These are phyloP conservation scores for Amanita molliuscula DNA, from an alignment of 768 basidiomycete species.

Conservation along the genomic window DNA sequence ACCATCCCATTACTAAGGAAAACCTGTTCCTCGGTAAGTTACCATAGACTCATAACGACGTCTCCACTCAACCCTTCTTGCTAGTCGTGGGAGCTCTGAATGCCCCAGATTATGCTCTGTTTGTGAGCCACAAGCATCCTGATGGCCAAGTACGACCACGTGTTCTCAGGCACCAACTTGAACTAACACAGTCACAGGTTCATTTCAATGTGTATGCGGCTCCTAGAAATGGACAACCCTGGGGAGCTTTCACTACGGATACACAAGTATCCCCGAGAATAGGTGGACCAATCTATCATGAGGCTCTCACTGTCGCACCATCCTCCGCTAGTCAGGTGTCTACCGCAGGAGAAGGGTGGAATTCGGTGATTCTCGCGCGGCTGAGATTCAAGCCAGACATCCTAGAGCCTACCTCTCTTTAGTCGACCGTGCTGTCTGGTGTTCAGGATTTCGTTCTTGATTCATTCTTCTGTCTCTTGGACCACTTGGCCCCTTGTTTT, in stretches of 20 bases:
- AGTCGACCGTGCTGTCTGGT: neutral
- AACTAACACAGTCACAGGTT: constrained; percentile 14
- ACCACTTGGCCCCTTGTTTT: neutral
- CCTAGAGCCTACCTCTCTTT: constrained; percentile 31
- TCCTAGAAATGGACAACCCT: constrained; percentile 32
- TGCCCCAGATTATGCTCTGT: constrained; percentile 59
- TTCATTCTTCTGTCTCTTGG: constrained; percentile 8
- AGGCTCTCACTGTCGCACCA: constrained; percentile 14
- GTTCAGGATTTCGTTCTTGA: constrained; percentile 2
- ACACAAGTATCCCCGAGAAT: constrained; percentile 19
- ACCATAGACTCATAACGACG: neutral
- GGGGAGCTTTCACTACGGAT: constrained; percentile 47
- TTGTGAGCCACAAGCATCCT: constrained; percentile 64
- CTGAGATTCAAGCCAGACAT: constrained; percentile 40
- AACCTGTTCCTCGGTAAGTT: constrained; percentile 32
- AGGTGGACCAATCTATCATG: constrained; percentile 26
- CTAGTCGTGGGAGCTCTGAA: constrained; percentile 46
- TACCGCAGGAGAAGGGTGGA: constrained; percentile 20
- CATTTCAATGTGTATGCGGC: constrained; percentile 46
- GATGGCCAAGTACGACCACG: constrained; percentile 35
- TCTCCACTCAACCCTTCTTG: neutral
- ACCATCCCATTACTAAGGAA: constrained; percentile 30
- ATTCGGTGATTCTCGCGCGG: constrained; percentile 38
- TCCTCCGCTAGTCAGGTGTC: constrained; percentile 34
- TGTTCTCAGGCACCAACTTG: neutral